A percentile compares a stretch with the other conserved stretches of the same genome.
phyloP scores from a whole-genome alignment of 768 basidiomycete species.

The Crassisporium funariophilum region DNA sequence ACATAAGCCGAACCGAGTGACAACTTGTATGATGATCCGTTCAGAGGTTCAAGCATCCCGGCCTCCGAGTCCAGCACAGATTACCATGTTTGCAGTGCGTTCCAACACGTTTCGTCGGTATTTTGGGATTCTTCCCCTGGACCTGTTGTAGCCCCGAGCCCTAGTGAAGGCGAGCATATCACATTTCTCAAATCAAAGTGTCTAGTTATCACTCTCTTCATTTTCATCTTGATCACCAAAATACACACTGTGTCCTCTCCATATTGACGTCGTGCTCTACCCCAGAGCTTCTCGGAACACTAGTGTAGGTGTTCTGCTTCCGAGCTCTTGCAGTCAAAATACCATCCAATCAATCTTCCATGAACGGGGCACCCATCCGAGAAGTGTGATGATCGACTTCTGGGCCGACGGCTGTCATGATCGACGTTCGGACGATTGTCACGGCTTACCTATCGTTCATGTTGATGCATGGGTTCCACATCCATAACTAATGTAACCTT shows the following conservation, averaged over 20 bases:
- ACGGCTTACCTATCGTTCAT: constrained; percentile 5
- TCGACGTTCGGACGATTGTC: constrained; percentile 2
- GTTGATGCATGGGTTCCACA: constrained; percentile 10
- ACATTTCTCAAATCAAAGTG: not conserved
- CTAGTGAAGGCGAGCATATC: not conserved
- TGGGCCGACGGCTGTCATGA: constrained; percentile 8
- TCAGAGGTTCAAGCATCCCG: not conserved
- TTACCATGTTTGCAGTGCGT: not conserved
- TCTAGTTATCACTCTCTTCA: no score
- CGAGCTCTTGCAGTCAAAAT: constrained; percentile 12
- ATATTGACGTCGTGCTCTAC: no score
- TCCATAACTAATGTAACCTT: no score
- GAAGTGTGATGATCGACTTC: constrained; percentile 11
- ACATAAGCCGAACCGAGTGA: constrained; percentile 7
- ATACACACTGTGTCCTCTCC: no score
- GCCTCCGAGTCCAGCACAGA: not conserved
- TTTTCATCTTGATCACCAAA: no score
- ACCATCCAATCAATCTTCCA: no score
- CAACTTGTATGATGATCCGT: constrained; percentile 18
- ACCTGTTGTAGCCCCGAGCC: not conserved
- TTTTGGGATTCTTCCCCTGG: no score
- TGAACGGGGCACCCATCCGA: constrained; percentile 5
- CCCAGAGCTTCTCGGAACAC: not conserved
- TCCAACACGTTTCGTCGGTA: not conserved
- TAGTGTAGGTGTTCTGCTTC: not conserved